Evolutionary conservation across 805 yeast species (phyloP), one percentile per base, ranked within the genome.

Genomic region (Tetrapisispora fleetii): DNA sequence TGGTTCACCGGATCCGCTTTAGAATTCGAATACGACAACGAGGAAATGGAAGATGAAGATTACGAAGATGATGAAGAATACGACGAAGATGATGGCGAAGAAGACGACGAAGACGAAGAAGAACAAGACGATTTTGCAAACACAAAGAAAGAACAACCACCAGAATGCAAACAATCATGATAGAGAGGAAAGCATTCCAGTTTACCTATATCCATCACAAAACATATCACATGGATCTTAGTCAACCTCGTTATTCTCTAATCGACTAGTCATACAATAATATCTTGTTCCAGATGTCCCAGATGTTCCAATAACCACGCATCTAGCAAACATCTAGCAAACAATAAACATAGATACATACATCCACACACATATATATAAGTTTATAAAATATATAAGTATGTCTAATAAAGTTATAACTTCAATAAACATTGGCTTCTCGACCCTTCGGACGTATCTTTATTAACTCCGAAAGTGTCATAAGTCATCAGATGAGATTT

Each of bases 1-100:
- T 93, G 99, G 98, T 93, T 89, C 68, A 91, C 99, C 10, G 99
- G 99, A 43, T 88, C 88, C 55, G 99, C 99, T 22, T 76, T 91
- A 50, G 95, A 85, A 49, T 85, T 78, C 63, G 83, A 78, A 55
- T 79, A 73, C 44, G 73, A 70, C 52, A 77, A 76, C 33, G 86
- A 76, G 17, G 82, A 77, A 14, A 88, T 76, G 10, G 86, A 77
- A 17, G 79, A 72, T 19, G 83, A 75, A 2, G 83, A 75, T 4
- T 81, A 76, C 13, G 80, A 71, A n/a, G n/a, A n/a, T 2, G 80
- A 72, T 7, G 85, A 77, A 16, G 85, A 75, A 1, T 86, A 78
- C 68, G 50, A 81, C 68, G 87, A 78, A 2, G 87, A 77, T 3
- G 87, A 77, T 3, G 85, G 76, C 14, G 83, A 70, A 2, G 74